Evolutionary conservation across 1,284 basidiomycete species (phyloP), one percentile per base, ranked within the genome.

Genomic region (Exsudoporus floridanus): DNA sequence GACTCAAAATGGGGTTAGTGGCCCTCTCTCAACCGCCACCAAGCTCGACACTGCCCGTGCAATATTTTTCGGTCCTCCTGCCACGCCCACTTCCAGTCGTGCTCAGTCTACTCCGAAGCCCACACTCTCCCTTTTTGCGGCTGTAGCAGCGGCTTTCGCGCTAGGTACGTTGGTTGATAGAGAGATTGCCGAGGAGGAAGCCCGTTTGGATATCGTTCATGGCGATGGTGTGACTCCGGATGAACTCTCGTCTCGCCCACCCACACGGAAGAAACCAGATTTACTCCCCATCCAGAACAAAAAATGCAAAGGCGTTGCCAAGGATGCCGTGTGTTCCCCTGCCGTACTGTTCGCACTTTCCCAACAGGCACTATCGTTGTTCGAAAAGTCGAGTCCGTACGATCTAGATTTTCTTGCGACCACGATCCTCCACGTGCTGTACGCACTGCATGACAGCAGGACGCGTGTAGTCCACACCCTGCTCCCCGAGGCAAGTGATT

Each of bases 91-190:
- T 18, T 52, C 55, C 0, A 33, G 44, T 55, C 62, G 58, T 43
- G 48, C 43, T 42, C 13, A 33, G 6, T 3, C 50, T 21, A 35
- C 62, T 27, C 62, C 71, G 23, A 71, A 68, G 36, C 76, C 80
- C 12, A 76, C 79, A 0, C 65, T 86, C 40, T 76, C 79, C 48
- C 83, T 86, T 67, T 85, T 85, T 57, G 78, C 82, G 1, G 73
- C 77, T 2, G 76, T 79, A 21, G 74, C 77, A 42, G 78, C 77
- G 1, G 76, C 77, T 2, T 75, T 84, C 39, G 84, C 84, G 5
- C 63, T 86, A 46, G 84, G 84, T 38, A 76, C 78, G 19, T 70
- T 78, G 53, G 56, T 71, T 5, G 69, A 71, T 3, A 63, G 60
- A 58, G 68, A 71, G 43, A 52, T 69, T 18, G 47, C 63, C 43